A percentile compares a stretch with the other conserved stretches of the same genome.
These are phyloP conservation scores for Leishmania tropica DNA, from an alignment of 208 protist genomes.

Conservation along the genomic window DNA sequence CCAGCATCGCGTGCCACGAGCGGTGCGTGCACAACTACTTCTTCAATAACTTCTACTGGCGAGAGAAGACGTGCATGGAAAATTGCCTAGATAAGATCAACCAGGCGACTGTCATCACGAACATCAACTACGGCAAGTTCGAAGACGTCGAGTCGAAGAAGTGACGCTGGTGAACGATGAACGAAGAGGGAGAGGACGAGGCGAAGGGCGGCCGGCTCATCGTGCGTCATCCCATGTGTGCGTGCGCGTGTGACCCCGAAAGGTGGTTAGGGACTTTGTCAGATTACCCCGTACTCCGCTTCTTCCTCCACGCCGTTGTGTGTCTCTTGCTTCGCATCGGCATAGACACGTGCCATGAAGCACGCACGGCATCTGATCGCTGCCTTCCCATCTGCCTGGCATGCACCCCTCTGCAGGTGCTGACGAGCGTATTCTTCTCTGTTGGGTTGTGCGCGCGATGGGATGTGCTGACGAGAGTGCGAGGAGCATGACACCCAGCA, in stretches of 20 bases:
- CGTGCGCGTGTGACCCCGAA: no score
- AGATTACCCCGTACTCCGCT: neutral
- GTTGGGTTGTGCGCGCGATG: neutral
- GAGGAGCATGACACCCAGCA: neutral
- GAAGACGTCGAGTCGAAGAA: conserved; percentile 52
- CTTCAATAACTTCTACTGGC: conserved; percentile 79
- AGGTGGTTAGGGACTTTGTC: neutral
- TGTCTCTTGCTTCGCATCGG: neutral
- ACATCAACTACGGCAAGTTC: conserved; percentile 85
- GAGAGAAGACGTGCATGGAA: conserved; percentile 82
- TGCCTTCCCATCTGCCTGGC: no score
- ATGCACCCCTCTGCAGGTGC: neutral
- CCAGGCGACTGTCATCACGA: conserved; percentile 84
- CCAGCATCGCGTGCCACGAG: conserved; percentile 78
- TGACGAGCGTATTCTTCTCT: neutral
- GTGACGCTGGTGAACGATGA: neutral
- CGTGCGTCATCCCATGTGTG: neutral
- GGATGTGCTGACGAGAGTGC: neutral
- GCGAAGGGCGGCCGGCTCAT: neutral
- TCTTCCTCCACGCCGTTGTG: neutral
- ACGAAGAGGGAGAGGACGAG: neutral
- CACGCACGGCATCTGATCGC: no score
- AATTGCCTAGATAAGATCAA: conserved; percentile 91
- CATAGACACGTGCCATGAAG: no score
- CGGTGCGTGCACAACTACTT: conserved; percentile 81